Base-by-base conservation (phyloP, 148 eudicot genomes). In the Euryodendron excelsum region DNA sequence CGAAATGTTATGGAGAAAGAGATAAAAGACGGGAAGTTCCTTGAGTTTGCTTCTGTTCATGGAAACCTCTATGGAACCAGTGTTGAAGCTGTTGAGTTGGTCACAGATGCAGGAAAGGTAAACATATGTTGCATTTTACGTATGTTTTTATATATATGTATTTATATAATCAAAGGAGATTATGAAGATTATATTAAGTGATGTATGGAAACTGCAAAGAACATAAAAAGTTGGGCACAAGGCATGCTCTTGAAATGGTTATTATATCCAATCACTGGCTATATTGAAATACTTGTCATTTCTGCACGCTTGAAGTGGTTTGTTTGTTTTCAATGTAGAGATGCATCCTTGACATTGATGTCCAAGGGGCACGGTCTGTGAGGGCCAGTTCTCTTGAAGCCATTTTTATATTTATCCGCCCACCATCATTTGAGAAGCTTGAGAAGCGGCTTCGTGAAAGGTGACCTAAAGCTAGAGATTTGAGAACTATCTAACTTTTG, bases 301-400 rank as follows among this genome's bases (percentile, higher is more conserved):
- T n/a, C n/a, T n/a, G n/a, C n/a, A n/a, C n/a, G n/a, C n/a, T n/a
- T n/a, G 72, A 80, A 78, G 55, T 55, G 61, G 60, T 68, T 69
- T 70, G 78, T 78, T 79, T 79, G 77, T 50, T 87, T 77, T 82
- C 30, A n/a, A 71, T 87, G 94, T 90, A 95, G 99, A 95, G 97
- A 86, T 95, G 99, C 88, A 93, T 95, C 84, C 99, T 95, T 83
- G 99, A 95, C 87, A 95, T 95, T 84, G 99, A 95, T 87, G 96
- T 95, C 82, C 97, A 95, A 91, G 99, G 99, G 74, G 99, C 99
- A 74, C 85, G 91, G 82, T 86, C 97, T 47, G 96, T 95, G 90
- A 93, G 92, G 89, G 89, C 90, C 82, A 95, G 92, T 86, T 80
- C 96, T 82, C 92, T 95, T 71, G 94, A 95, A 83, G 94, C 97